Conservation (phyloP, 2,329 filamentous ascomycete genomes). For the Chaetomiaceae sp. region DNA sequence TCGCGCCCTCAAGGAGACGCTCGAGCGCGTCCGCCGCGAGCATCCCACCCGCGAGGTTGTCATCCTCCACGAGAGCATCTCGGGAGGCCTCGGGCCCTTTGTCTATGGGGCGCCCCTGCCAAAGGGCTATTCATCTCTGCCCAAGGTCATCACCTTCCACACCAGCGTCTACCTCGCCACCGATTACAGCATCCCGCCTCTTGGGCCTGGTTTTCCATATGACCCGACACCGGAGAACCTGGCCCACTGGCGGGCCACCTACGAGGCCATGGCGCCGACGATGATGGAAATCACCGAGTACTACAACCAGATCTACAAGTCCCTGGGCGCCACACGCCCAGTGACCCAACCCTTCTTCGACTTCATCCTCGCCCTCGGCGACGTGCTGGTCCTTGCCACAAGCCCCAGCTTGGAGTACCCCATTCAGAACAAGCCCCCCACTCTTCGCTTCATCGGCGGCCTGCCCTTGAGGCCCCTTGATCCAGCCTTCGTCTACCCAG, state of each 20-base stretch:
- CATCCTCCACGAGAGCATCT: conserved; percentile 37
- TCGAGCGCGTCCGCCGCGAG: conserved; percentile 29
- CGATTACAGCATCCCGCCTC: conserved; percentile 35
- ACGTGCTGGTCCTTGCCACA: conserved; percentile 34
- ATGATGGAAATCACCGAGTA: not conserved
- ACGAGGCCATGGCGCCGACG: not conserved
- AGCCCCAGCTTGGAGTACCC: conserved; percentile 36
- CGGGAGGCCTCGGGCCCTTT: conserved; percentile 34
- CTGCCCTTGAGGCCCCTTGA: conserved; percentile 30
- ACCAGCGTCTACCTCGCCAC: conserved; percentile 31
- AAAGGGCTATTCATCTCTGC: conserved; percentile 31
- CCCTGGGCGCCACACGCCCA: conserved; percentile 25
- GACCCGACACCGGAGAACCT: conserved; percentile 16
- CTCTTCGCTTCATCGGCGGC: conserved; percentile 39
- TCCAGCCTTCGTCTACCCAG: conserved; percentile 30
- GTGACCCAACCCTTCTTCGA: conserved; percentile 3
- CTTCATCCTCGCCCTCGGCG: conserved; percentile 20
- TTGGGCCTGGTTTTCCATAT: conserved; percentile 31
- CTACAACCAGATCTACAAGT: conserved; percentile 17
- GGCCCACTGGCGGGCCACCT: conserved; percentile 12
- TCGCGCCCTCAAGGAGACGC: conserved; percentile 17
- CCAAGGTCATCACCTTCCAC: conserved; percentile 35
- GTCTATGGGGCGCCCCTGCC: conserved; percentile 33
- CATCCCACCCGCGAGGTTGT: conserved; percentile 35
- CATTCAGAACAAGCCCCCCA: conserved; percentile 29